Percentiles rank a stretch among this genome's conserved stretches.
These are phyloP conservation scores for Nannochloris sp. DNA, from an alignment of 139 green algal genomes.

Conservation along the genomic window DNA sequence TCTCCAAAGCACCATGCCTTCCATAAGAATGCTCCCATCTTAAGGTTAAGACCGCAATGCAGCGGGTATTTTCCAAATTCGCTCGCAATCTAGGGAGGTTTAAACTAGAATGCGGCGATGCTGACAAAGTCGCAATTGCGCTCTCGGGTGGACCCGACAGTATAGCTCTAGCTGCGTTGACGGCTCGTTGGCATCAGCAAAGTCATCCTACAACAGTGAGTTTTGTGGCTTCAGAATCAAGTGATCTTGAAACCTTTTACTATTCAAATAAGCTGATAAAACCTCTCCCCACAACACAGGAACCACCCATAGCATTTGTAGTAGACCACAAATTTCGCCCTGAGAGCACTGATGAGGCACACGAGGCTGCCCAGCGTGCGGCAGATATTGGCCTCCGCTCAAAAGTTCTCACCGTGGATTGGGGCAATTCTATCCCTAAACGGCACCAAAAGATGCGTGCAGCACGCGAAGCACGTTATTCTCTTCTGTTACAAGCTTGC, in stretches of 20 bases:
- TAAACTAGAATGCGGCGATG: constrained; percentile 24
- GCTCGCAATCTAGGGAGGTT: constrained; percentile 12
- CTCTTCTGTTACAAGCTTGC: constrained; percentile 16
- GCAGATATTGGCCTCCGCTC: constrained; percentile 20
- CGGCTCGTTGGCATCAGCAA: constrained; percentile 7
- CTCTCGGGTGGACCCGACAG: constrained; percentile 46
- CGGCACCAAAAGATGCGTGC: constrained; percentile 10
- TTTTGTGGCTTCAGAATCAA: neutral
- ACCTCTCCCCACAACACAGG: neutral
- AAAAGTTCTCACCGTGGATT: constrained; percentile 20
- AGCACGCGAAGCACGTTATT: constrained; percentile 32
- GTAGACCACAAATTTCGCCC: constrained; percentile 40
- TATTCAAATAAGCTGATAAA: no score
- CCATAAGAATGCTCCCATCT: no score
- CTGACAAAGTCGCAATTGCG: constrained; percentile 24
- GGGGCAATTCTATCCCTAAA: constrained; percentile 5
- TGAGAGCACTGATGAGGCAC: constrained; percentile 27
- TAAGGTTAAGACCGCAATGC: no score
- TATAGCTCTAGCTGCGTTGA: constrained; percentile 32
- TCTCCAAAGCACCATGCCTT: no score
- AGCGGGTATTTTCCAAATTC: constrained; percentile 4
- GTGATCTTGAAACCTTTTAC: neutral
- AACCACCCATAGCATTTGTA: constrained; percentile 17
- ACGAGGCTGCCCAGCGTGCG: constrained; percentile 3
- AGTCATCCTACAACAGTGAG: neutral